Evolutionary conservation across 1,284 basidiomycete species (phyloP).

Genomic region (Trametes hirsuta): DNA sequence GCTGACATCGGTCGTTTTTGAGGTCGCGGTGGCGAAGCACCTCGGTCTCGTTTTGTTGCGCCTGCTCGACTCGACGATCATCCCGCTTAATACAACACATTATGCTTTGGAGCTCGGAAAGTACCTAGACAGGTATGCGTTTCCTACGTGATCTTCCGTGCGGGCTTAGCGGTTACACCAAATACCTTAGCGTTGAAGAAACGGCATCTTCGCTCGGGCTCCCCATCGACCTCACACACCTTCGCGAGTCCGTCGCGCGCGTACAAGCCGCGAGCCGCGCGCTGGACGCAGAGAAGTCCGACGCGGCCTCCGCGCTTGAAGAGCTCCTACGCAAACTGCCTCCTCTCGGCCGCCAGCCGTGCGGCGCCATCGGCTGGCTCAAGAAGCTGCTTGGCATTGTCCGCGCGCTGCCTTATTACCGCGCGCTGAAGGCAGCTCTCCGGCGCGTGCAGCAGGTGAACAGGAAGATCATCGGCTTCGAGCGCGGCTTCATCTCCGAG

Average conservation of each 20-base stretch:
- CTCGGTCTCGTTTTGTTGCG: constrained; percentile 65
- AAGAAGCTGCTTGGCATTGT: constrained; percentile 19
- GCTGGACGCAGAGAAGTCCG: constrained; percentile 55
- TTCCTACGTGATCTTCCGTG: background rate
- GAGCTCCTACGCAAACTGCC: constrained; percentile 38
- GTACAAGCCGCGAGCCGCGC: constrained; percentile 54
- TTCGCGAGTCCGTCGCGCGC: constrained; percentile 51
- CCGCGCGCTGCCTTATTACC: constrained; percentile 13
- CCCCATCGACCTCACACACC: constrained; percentile 28
- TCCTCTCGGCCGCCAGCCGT: background rate
- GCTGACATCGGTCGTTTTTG: background rate
- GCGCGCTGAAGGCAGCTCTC: constrained; percentile 55
- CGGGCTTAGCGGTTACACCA: too few relatives aligned
- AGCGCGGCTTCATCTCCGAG: constrained; percentile 83
- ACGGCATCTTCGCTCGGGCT: constrained; percentile 24
- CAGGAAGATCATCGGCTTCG: constrained; percentile 73
- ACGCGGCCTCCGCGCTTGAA: constrained; percentile 38
- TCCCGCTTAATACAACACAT: constrained; percentile 78
- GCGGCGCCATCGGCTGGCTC: constrained; percentile 26
- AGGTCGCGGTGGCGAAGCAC: constrained; percentile 70
- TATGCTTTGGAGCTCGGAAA: constrained; percentile 56
- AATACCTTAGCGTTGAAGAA: constrained; percentile 33
- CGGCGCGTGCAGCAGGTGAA: constrained; percentile 71
- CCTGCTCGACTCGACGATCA: constrained; percentile 55
- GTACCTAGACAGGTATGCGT: constrained; percentile 48